Evolutionary conservation across 768 basidiomycete genomes (phyloP).

Genomic region (Phaeolepiota aurea): DNA sequence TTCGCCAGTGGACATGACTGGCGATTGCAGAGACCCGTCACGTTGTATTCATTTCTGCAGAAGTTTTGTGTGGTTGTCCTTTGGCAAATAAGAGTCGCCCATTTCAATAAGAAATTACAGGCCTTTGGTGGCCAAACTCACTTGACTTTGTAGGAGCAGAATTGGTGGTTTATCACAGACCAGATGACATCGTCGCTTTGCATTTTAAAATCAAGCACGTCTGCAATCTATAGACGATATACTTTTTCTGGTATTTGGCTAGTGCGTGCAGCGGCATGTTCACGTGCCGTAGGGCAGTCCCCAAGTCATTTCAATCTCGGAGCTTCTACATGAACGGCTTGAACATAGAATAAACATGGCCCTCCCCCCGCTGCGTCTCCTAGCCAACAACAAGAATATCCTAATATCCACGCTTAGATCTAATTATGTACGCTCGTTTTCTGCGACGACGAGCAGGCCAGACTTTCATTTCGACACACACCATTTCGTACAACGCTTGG

Average conservation of each 20-base stretch:
- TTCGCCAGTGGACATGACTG: slow-evolving; percentile 98
- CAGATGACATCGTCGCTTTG: slow-evolving; percentile 98
- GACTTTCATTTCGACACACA: slow-evolving; percentile 94
- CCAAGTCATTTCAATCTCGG: too few relatives aligned
- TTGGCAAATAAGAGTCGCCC: slow-evolving; percentile 7
- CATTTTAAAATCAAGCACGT: slow-evolving; percentile 30
- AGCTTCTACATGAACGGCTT: too few relatives aligned
- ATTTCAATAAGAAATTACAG: not conserved
- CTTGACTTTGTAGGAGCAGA: slow-evolving; percentile 99
- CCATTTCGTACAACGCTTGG: slow-evolving; percentile 86
- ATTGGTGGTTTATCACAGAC: slow-evolving; percentile 90
- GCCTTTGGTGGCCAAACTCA: slow-evolving; percentile 29
- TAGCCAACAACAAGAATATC: not conserved
- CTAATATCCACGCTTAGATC: not conserved
- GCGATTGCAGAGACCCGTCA: slow-evolving; percentile 90
- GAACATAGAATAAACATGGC: not conserved
- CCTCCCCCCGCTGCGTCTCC: not conserved
- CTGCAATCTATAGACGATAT: too few relatives aligned
- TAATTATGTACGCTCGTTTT: slow-evolving; percentile 18
- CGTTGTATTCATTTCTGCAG: slow-evolving; percentile 97
- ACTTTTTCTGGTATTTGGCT: too few relatives aligned
- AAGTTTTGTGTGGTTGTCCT: slow-evolving; percentile 96
- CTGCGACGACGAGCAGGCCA: slow-evolving; percentile 13
- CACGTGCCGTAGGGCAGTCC: too few relatives aligned
- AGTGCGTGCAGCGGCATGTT: too few relatives aligned